Evolutionary conservation across 495 filamentous ascomycete species (phyloP).

Genomic region (Penicillium salamii): DNA sequence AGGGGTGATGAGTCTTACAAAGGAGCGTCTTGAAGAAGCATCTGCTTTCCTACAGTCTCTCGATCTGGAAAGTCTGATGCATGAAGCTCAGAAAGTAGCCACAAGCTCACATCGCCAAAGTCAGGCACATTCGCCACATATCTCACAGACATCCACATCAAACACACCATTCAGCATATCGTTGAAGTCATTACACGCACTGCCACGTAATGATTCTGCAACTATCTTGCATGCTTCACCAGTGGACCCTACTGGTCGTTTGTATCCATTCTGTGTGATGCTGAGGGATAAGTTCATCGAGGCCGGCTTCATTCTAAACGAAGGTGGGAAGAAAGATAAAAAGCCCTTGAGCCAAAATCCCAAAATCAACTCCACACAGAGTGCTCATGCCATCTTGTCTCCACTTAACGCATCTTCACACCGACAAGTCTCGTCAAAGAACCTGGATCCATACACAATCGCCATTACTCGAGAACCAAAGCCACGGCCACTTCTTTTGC

Average conservation of each 20-base stretch:
- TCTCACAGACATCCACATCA: neutral
- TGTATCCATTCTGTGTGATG: conserved; percentile 61
- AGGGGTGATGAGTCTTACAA: conserved; percentile 76
- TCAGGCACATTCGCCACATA: neutral
- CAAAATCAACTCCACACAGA: neutral
- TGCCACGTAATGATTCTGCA: conserved; percentile 29
- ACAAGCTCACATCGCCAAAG: neutral
- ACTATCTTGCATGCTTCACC: conserved; percentile 58
- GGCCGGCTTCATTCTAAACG: conserved; percentile 58
- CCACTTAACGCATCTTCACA: neutral
- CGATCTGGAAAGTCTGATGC: conserved; percentile 50
- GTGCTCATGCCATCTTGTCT: neutral
- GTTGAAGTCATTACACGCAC: conserved; percentile 37
- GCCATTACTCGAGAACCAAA: conserved; percentile 21
- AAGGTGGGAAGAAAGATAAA: conserved; percentile 27
- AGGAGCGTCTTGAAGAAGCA: conserved; percentile 57
- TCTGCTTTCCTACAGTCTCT: conserved; percentile 52
- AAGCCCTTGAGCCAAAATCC: neutral
- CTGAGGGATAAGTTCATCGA: conserved; percentile 60
- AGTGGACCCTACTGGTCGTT: conserved; percentile 50
- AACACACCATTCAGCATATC: conserved; percentile 28
- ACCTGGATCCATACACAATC: conserved; percentile 6
- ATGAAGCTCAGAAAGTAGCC: conserved; percentile 18
- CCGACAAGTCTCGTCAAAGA: neutral
- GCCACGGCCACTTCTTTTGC: conserved; percentile 65